Evolutionary conservation across 768 basidiomycete species (phyloP).

Genomic region (Hygrophoropsis aurantiaca): DNA sequence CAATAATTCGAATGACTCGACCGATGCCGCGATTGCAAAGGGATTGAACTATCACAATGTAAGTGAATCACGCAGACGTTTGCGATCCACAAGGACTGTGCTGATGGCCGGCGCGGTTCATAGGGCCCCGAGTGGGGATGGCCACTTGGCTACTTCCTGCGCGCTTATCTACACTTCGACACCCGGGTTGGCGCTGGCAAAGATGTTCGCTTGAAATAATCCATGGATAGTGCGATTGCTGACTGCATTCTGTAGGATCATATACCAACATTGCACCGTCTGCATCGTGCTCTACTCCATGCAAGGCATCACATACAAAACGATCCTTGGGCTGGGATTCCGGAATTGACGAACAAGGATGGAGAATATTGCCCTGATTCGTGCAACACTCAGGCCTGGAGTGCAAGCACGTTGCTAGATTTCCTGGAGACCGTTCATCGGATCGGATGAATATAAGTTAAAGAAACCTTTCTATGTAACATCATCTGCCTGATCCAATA

Average conservation of each 20-base stretch:
- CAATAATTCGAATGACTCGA: conserved; percentile 90
- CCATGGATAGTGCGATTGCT: conserved; percentile 4
- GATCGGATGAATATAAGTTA: conserved; percentile 9
- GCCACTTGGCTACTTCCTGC: conserved; percentile 93
- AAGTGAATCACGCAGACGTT: conserved; percentile 16
- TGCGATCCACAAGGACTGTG: conserved; percentile 1
- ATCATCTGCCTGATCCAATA: conserved; percentile 1
- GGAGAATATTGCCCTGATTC: conserved; percentile 85
- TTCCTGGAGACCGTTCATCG: conserved; percentile 77
- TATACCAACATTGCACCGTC: conserved; percentile 71
- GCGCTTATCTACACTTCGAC: conserved; percentile 91
- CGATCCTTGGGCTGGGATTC: conserved; percentile 92
- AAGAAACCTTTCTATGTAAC: conserved; percentile 1
- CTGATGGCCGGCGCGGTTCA: conserved; percentile 11
- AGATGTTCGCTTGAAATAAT: conserved; percentile 46
- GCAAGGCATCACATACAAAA: conserved; percentile 72
- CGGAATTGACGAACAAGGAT: conserved; percentile 87
- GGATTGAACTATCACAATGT: conserved; percentile 95
- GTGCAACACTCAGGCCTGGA: conserved; percentile 96
- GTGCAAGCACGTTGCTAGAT: conserved; percentile 88
- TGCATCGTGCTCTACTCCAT: conserved; percentile 70
- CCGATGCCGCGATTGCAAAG: conserved; percentile 83
- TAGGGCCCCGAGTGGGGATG: conserved; percentile 95
- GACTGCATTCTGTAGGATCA: conserved; percentile 48
- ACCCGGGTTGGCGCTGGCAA: conserved; percentile 63